A percentile compares a stretch with the other conserved stretches of the same genome.
Conservation (phyloP, 208 protist genomes). For the Kentomonas sorsogonicus region DNA sequence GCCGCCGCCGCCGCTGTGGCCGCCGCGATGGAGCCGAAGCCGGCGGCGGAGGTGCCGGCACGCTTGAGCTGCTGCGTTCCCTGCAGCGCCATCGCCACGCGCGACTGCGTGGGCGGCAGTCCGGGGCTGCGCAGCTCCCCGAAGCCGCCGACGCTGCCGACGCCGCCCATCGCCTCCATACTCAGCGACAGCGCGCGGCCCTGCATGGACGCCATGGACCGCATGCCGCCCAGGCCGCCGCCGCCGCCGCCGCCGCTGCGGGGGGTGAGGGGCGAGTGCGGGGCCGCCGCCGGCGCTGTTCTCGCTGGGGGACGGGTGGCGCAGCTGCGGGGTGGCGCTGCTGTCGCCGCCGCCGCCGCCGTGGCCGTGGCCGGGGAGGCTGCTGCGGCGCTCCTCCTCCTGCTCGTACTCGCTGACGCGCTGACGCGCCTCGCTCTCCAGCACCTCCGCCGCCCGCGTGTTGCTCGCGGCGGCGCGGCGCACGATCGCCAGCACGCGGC, state of each 20-base stretch:
- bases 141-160: no score
- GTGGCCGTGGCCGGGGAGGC: neutral
- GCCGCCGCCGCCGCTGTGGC: neutral
- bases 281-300: no score
- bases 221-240: no score
- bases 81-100: no score
- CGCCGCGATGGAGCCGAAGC: neutral
- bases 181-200: no score
- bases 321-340: no score
- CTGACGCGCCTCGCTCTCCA: conserved; percentile 42
- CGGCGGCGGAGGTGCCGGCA: neutral
- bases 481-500: conserved; percentile 73
- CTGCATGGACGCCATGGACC: no score
- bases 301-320: no score
- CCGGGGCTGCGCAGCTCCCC: no score
- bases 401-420: conserved; percentile 22
- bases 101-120: no score
- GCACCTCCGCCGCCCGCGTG: conserved; percentile 28
- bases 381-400: conserved; percentile 2
- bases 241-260: conserved; percentile 1
- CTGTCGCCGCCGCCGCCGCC: neutral
- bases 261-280: no score
- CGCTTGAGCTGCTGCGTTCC: neutral
- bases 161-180: no score
- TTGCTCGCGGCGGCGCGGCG: conserved; percentile 50